These are phyloP conservation scores for Biscogniauxia marginata DNA, from an alignment of 2,329 filamentous ascomycete genomes.

Conservation along the genomic window DNA sequence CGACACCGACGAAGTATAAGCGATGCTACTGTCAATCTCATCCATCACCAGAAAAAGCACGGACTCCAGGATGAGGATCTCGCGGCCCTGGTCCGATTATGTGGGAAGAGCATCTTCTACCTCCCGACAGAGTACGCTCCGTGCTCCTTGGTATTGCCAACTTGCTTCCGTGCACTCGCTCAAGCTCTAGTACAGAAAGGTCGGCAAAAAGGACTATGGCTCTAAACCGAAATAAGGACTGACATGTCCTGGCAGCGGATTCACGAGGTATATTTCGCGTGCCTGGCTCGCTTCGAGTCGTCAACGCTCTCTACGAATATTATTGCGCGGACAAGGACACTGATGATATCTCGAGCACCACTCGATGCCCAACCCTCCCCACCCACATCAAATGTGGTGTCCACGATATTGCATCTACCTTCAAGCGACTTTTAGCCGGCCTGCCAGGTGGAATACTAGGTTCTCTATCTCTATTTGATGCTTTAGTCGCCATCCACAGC, in stretches of 20 bases:
- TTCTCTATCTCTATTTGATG: constrained; percentile 59
- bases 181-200: constrained; percentile 62
- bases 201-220: constrained; percentile 29
- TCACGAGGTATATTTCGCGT: constrained; percentile 63
- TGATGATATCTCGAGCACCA: constrained; percentile 54
- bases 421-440: constrained; percentile 63
- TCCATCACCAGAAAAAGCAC: constrained; percentile 43
- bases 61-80: constrained; percentile 51
- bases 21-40: constrained; percentile 49
- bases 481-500: constrained; percentile 59
- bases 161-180: constrained; percentile 65
- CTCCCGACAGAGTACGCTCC: constrained; percentile 59
- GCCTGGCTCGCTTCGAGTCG: constrained; percentile 55
- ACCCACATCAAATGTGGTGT: constrained; percentile 57
- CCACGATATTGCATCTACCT: constrained; percentile 66
- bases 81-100: constrained; percentile 59
- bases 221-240: constrained; percentile 7
- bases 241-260: constrained; percentile 32
- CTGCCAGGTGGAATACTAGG: constrained; percentile 67
- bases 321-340: constrained; percentile 54
- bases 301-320: constrained; percentile 62
- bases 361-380: constrained; percentile 58
- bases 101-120: constrained; percentile 61
- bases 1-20: constrained; percentile 54
- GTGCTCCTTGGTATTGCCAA: constrained; percentile 58